Percentiles rank a stretch among this genome's conserved stretches.
phyloP scores from a whole-genome alignment of 2,329 filamentous ascomycete species.

The Colletotrichum tabaci region DNA sequence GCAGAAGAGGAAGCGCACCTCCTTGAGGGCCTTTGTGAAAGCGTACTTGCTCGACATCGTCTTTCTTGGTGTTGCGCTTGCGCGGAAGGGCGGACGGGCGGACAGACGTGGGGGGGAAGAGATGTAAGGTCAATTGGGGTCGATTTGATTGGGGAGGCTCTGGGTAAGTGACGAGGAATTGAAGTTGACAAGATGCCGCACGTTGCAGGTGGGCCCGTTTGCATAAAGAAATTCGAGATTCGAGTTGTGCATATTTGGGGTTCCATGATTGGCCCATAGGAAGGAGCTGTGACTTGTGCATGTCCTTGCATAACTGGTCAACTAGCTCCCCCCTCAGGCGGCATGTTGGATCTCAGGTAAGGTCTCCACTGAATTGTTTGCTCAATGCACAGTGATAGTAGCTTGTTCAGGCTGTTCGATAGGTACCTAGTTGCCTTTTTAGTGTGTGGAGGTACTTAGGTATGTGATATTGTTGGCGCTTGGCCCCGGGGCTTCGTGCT shows the following conservation, averaged over 20 bases:
- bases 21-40: constrained; percentile 90
- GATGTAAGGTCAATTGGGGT: constrained; percentile 45
- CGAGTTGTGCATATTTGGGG: neutral
- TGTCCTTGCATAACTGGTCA: constrained; percentile 6
- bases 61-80: constrained; percentile 16
- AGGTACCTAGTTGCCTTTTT: neutral
- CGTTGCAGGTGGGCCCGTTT: constrained; percentile 2
- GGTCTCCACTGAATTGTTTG: neutral
- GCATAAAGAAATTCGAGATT: constrained; percentile 12
- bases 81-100: constrained; percentile 14
- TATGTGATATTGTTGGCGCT: neutral
- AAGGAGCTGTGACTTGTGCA: neutral
- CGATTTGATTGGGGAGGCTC: constrained; percentile 36
- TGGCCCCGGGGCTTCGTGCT: neutral
- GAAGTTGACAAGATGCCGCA: constrained; percentile 36
- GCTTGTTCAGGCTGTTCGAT: neutral
- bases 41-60: constrained; percentile 93
- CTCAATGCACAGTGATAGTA: neutral
- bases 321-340: neutral
- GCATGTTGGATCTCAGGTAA: neutral
- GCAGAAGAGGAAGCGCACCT: constrained; percentile 97
- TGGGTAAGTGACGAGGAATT: constrained; percentile 25
- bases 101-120: neutral
- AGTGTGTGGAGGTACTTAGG: too few relatives aligned
- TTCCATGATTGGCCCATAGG: neutral